Percentiles rank a stretch among this genome's conserved stretches.
phyloP scores from a whole-genome alignment of 164 flowering plant species.

The Dillenia suffruticosa region DNA sequence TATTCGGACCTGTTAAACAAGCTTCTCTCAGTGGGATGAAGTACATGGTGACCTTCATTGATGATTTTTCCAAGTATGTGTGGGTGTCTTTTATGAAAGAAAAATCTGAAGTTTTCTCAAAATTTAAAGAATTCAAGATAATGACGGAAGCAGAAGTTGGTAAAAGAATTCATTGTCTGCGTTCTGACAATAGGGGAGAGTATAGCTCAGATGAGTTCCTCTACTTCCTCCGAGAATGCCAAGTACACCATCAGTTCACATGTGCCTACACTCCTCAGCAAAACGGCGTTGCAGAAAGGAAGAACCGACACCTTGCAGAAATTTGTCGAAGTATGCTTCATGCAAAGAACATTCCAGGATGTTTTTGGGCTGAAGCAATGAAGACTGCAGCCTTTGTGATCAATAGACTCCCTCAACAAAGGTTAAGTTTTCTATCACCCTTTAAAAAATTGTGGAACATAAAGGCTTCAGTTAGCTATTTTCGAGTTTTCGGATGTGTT shows the following conservation, averaged over 20 bases:
- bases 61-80: conserved; percentile 9
- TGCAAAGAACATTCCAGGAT: conserved; percentile 14
- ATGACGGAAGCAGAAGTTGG: conserved; percentile 1
- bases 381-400: conserved; percentile 9
- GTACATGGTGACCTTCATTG: neutral
- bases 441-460: neutral
- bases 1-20: conserved; percentile 7
- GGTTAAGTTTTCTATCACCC: conserved; percentile 1
- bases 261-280: conserved; percentile 16
- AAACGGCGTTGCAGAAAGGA: conserved; percentile 8
- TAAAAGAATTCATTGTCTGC: conserved; percentile 1
- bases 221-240: neutral
- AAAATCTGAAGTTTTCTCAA: conserved; percentile 5
- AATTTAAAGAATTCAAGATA: conserved; percentile 8
- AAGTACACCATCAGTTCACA: conserved; percentile 8
- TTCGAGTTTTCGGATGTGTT: neutral
- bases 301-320: conserved; percentile 6
- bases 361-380: conserved; percentile 17
- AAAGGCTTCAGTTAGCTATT: too few species aligned
- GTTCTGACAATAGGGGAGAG: conserved; percentile 13
- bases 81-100: conserved; percentile 11
- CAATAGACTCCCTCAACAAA: conserved; percentile 16
- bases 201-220: conserved; percentile 9
- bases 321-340: conserved; percentile 13
- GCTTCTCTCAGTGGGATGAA: neutral